Base-by-base conservation (phyloP, 192 early-diverging fungal species). In the Mycoemilia scoparia region DNA sequence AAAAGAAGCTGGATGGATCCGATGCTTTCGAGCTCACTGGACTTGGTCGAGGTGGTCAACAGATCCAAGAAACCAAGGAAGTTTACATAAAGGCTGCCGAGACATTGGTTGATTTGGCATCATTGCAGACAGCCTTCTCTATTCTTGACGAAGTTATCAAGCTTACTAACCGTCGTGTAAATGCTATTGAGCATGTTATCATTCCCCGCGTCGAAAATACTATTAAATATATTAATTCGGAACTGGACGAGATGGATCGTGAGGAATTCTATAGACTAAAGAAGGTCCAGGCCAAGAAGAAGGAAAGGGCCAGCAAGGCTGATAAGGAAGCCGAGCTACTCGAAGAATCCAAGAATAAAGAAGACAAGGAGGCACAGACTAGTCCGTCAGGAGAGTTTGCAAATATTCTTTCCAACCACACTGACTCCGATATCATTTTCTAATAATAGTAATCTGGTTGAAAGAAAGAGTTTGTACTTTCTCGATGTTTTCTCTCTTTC, bases 81-180 rank as follows among this genome's bases (percentile, higher is more conserved):
- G 87, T 84, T 11, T 99, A 99, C 66, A 74, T 72, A 38, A 86
- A 84, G 56, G 86, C 92, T 9, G 82, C 91, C 3, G 78, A 91
- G 51, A 85, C 82, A n/a, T 57, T 99, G 36, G 81, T 99, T 5
- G 92, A 96, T 43, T 61, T 99, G 47, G 95, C 95, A n/a, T 91
- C 87, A 2, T 47, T 99, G 36, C 95, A 99, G 70, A 99, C 95
- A 8, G 91, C 95, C 1, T 99, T 99, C 61, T 86, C 95, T 4
- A 93, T 96, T 34, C 62, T 99, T 34, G 95, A 99, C 54, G 95
- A 99, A 66, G 91, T 99, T 32, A 99, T 99, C 60, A 96, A 93
- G 71, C 51, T 91, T 16, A 99, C 95, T 2, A 99, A 99, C 62
- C 80, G 95, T 39, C 76, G 95, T 46, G 95, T 99, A 13, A 99